phyloP scores from a whole-genome alignment of 2,329 filamentous ascomycete species.

The Polychaeton citri region DNA sequence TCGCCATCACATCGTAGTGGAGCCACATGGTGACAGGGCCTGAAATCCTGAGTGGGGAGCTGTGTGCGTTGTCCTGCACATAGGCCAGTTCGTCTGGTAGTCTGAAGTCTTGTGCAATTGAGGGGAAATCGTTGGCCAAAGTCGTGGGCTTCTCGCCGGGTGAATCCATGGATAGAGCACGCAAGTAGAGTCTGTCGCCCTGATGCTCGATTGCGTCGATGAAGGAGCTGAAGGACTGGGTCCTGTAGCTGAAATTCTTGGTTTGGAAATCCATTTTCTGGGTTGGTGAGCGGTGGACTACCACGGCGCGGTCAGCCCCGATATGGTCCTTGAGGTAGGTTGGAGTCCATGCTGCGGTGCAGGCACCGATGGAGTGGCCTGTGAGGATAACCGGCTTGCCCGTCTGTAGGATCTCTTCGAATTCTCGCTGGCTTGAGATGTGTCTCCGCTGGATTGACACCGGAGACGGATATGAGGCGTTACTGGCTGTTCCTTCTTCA shows the following conservation, averaged over 20 bases:
- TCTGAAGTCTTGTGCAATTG: conserved; percentile 54
- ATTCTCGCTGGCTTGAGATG: conserved; percentile 44
- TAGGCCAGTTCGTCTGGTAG: conserved; percentile 49
- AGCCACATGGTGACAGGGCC: conserved; percentile 78
- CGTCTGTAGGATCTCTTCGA: conserved; percentile 44
- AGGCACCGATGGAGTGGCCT: conserved; percentile 52
- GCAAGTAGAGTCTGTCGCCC: conserved; percentile 60
- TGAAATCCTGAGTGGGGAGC: conserved; percentile 66
- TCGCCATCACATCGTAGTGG: conserved; percentile 85
- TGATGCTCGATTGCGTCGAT: conserved; percentile 40
- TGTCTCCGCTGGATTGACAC: too few relatives aligned
- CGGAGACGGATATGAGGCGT: too few relatives aligned
- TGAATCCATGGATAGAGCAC: conserved; percentile 56
- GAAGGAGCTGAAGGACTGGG: conserved; percentile 54
- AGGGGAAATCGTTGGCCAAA: conserved; percentile 57
- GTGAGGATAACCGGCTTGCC: conserved; percentile 54
- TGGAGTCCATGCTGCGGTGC: conserved; percentile 52
- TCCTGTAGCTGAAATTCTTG: conserved; percentile 72
- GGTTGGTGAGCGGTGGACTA: conserved; percentile 56
- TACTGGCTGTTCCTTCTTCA: too few relatives aligned
- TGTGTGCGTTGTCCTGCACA: conserved; percentile 54
- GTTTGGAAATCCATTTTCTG: conserved; percentile 64
- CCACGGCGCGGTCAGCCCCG: conserved; percentile 50
- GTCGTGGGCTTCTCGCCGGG: conserved; percentile 59
- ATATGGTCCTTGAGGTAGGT: conserved; percentile 53